Conservation (phyloP, 1,139 yeast genomes). For the Yamadazyma diddensiae region DNA sequence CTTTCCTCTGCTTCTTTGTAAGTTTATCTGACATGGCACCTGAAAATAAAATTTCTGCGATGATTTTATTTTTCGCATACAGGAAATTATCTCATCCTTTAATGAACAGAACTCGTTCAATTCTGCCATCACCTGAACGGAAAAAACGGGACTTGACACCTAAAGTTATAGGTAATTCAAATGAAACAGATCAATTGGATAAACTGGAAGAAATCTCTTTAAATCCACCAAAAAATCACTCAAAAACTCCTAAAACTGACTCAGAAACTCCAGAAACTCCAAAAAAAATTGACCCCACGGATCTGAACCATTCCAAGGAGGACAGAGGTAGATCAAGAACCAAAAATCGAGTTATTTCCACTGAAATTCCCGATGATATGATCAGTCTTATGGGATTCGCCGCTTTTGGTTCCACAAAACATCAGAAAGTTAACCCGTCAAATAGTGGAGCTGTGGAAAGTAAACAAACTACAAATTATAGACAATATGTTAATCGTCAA, state of each 20-base stretch:
- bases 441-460: constrained; percentile 16
- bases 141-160: constrained; percentile 10
- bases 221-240: too few species aligned
- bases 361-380: constrained; percentile 18
- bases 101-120: constrained; percentile 6
- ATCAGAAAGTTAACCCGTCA: constrained; percentile 44
- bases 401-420: constrained; percentile 58
- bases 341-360: constrained; percentile 14
- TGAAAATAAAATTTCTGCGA: too few species aligned
- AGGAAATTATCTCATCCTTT: constrained; percentile 1
- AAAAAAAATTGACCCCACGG: too few species aligned
- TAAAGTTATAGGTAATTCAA: too few species aligned
- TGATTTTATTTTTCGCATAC: constrained; percentile 3
- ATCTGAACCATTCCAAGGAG: constrained; percentile 9
- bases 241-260: not conserved
- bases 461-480: constrained; percentile 40
- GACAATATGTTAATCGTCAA: constrained; percentile 67
- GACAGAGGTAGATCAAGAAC: constrained; percentile 26
- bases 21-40: constrained; percentile 29
- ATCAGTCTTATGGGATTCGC: constrained; percentile 62
- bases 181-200: too few species aligned
- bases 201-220: too few species aligned
- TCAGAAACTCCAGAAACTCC: too few species aligned
- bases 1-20: constrained; percentile 78
- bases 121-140: constrained; percentile 9